Base-by-base conservation (phyloP, 2,329 filamentous ascomycete species). In the Tricladium varicosporioides region DNA sequence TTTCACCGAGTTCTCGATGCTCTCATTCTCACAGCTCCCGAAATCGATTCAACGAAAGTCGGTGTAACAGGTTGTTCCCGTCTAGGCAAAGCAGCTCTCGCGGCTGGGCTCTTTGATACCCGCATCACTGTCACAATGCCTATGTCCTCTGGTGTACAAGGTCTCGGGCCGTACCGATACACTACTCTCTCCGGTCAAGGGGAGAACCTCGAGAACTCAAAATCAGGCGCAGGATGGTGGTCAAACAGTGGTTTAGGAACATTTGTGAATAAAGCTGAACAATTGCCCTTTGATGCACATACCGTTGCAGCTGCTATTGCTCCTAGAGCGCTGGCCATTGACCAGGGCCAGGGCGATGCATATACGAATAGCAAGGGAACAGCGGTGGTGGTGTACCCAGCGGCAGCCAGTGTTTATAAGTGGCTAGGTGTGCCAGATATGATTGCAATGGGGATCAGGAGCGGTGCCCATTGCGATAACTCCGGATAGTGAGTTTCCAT, bases 351-450 rank as follows among this genome's bases (percentile, higher is more conserved):
- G 9, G 74, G 72, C 5, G 78, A 79, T 61, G 72, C 73, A 58
- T 80, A 76, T 63, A 75, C 73, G 5, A 78, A 80, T 60, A 76
- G 73, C 44, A 78, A 80, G 67, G 78, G 73, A 10, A 80, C 78
- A 0, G 73, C 77, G 1, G 56, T 63, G 1, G 63, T 71, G 2
- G 68, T 70, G 0, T 72, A 69, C 43, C 69, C 70, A 0, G 69
- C 70, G n/a, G 69, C 69, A 2, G 70, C 70, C 49, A 50, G 65
- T 11, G 69, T 73, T 5, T 73, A 72, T 53, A 67, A 61, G 19
- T 73, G 68, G 68, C 46, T 72, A 5, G 70, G 67, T 11, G 69
- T 59, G 8, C 67, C 65, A 2, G 62, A 67, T 2, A 58, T 68
- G 56, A 75, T 80, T 32, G 78, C 71, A 32, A 76, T 80, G 71